Conservation (phyloP, 225 moss, liverwort and hornwort genomes). For the Rhytidiadelphus loreus region DNA sequence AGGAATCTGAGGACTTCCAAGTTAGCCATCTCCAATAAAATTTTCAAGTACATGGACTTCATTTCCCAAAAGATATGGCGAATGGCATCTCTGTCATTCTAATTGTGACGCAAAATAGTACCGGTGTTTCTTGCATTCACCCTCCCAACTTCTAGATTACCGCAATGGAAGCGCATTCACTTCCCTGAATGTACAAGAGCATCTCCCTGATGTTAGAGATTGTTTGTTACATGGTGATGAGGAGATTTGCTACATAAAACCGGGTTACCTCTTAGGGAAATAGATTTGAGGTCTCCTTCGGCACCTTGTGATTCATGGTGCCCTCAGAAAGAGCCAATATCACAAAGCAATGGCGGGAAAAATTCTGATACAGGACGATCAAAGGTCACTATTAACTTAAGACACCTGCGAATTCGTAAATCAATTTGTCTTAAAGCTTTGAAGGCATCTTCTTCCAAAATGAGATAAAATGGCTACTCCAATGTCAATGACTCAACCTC, state of each 20-base stretch:
- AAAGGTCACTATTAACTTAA: not conserved
- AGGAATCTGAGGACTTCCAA: no score
- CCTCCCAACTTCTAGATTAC: constrained; percentile 15
- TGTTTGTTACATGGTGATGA: constrained; percentile 16
- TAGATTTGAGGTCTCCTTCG: not conserved
- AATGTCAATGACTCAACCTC: not conserved
- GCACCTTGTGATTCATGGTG: not conserved
- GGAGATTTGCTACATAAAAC: not conserved
- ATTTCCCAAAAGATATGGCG: no score
- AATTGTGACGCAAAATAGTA: no score
- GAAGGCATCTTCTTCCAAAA: not conserved
- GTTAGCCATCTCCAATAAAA: no score
- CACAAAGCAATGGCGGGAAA: not conserved
- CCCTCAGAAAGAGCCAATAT: not conserved
- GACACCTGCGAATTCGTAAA: constrained; percentile 15
- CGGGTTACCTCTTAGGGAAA: not conserved
- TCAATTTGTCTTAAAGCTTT: not conserved
- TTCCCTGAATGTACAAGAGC: constrained; percentile 7
- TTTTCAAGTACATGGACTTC: no score
- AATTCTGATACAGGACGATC: not conserved
- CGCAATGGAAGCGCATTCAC: constrained; percentile 10
- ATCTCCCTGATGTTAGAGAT: constrained; percentile 5
- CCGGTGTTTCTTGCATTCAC: no score
- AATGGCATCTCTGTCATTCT: no score
- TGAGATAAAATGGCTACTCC: constrained; percentile 10